A percentile compares a stretch with the other conserved stretches of the same genome.
These are phyloP conservation scores for Amesomyces nigricolor DNA, from an alignment of 2,329 filamentous ascomycete genomes.

Conservation along the genomic window DNA sequence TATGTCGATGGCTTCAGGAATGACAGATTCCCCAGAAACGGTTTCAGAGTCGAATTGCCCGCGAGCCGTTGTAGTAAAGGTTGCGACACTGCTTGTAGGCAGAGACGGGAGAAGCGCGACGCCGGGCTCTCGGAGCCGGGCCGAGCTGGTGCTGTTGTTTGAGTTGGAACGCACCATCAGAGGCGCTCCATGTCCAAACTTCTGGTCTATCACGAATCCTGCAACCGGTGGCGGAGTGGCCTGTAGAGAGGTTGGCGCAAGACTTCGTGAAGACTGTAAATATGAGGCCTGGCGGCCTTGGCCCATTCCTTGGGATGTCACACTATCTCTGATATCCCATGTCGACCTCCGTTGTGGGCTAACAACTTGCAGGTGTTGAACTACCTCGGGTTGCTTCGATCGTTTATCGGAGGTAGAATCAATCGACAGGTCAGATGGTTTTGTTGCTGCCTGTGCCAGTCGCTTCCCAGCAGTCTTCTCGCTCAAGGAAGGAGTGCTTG, in stretches of 20 bases:
- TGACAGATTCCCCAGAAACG: conserved; percentile 16
- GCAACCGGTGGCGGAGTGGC: conserved; percentile 15
- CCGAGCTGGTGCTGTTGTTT: conserved; percentile 13
- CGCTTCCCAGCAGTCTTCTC: conserved; percentile 47
- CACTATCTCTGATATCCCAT: conserved; percentile 13
- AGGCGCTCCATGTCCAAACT: not conserved
- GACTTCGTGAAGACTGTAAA: not conserved
- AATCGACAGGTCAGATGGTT: conserved; percentile 13
- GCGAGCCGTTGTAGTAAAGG: conserved; percentile 23
- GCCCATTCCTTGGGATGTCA: not conserved
- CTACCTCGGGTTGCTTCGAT: not conserved
- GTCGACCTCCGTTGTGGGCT: conserved; percentile 14
- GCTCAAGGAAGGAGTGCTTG: conserved; percentile 28
- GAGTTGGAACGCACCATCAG: conserved; percentile 20
- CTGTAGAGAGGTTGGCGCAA: not conserved
- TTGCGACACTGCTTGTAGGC: conserved; percentile 21
- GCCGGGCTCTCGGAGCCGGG: conserved; percentile 11
- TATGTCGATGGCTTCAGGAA: conserved; percentile 23
- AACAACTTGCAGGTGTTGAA: not conserved
- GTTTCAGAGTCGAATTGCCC: conserved; percentile 29
- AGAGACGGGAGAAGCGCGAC: conserved; percentile 18
- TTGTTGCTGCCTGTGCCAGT: conserved; percentile 28
- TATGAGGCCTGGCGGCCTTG: not conserved
- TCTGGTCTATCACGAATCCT: conserved; percentile 21
- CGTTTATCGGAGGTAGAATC: not conserved